Base-by-base conservation (phyloP, 225 moss, liverwort and hornwort genomes). In the Physcomitrellopsis africana region DNA sequence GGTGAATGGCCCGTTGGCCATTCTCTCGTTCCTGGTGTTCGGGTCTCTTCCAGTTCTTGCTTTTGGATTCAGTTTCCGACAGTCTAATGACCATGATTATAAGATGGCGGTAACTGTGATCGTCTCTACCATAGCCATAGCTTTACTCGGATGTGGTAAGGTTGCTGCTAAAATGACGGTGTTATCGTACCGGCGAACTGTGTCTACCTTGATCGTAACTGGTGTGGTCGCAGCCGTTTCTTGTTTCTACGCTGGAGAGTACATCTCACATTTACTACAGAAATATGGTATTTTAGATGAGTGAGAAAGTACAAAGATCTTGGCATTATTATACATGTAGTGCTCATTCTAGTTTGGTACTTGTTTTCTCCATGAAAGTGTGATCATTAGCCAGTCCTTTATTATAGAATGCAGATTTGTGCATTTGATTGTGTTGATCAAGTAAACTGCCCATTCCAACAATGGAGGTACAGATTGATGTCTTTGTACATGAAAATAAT, bases 41-140 rank as follows among this genome's bases (percentile, higher is more conserved):
- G 97, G 94, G 22, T 76, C 81, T 0, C 87, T 93, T 19, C 83
- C 87, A 52, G 87, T 89, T 3, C 43, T 93, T 29, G 77, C 80
- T 3, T 99, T 86, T 70, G 94, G 82, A 10, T 87, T 99, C 73
- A 89, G 89, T 65, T 99, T 94, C 81, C 91, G 77, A 51, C 58
- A 85, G 63, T 55, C 44, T 1, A 68, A 79, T 15, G 89, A 86
- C 43, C 78, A 75, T 24, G 75, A 89, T 69, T 88, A 81, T 82
- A 99, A 99, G 53, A 82, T 99, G 84, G 87, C 74, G 60, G 81
- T 86, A 17, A 90, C 89, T 10, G 81, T 86, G 41, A 26, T 81
- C 0, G 82, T 81, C 11, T 84, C 91, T 24, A 56, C 86, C 22
- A 65, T 92, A 44, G 83, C 79, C 61, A 9, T 99, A 10, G 59